These are phyloP conservation scores for Lathyrus tuberosus DNA, from an alignment of 306 rosid species.

Conservation along the genomic window DNA sequence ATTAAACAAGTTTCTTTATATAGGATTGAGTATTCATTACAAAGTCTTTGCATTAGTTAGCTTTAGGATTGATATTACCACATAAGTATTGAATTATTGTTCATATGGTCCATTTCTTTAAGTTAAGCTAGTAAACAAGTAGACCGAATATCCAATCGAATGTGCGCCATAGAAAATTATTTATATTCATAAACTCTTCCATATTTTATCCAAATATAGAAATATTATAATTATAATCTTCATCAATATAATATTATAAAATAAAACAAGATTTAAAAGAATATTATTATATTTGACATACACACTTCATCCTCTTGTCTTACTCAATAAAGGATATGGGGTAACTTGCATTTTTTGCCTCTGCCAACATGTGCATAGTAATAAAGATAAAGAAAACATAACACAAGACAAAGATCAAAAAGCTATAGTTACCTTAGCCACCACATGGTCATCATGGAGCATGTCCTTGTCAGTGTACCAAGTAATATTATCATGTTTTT, in stretches of 20 bases:
- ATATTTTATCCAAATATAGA: not conserved
- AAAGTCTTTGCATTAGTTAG: not conserved
- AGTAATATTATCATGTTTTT: too few species aligned
- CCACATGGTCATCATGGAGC: not conserved
- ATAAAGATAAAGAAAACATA: not conserved
- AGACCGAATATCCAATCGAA: constrained; percentile 36
- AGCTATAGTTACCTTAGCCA: not conserved
- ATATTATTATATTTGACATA: not conserved
- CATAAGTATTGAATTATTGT: constrained; percentile 8
- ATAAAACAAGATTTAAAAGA: not conserved
- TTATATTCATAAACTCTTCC: not conserved
- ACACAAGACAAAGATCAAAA: constrained; percentile 7
- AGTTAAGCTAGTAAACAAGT: not conserved
- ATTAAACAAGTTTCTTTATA: not conserved
- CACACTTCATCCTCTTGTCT: constrained; percentile 9
- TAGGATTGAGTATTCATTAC: not conserved
- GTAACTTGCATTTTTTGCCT: not conserved
- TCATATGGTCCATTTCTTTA: constrained; percentile 29
- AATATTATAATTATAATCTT: not conserved
- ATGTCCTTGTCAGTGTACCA: not conserved
- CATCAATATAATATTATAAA: not conserved
- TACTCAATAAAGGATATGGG: constrained; percentile 2
- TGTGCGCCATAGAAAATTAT: constrained; percentile 9
- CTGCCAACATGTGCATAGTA: constrained; percentile 26
- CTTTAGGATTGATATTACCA: not conserved